A percentile compares a stretch with the other conserved stretches of the same genome.
Conservation (phyloP, 1,284 basidiomycete species). For the Moesziomyces antarcticus region DNA sequence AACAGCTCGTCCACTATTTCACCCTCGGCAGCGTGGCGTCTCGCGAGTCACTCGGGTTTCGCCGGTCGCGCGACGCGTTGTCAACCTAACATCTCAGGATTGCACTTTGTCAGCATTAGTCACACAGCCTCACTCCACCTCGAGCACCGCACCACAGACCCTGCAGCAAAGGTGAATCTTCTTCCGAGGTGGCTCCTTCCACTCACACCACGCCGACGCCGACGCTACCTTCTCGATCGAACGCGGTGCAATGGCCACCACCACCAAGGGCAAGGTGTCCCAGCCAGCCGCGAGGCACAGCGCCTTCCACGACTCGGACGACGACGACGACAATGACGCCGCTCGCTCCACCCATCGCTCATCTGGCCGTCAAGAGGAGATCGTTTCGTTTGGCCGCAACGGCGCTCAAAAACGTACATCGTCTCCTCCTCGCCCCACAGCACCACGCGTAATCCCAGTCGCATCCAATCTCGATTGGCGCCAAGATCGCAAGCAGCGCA, state of each 20-base stretch:
- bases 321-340: slow-evolving; percentile 11
- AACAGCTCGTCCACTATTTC: no score
- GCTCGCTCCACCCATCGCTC: background rate
- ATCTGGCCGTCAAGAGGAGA: slow-evolving; percentile 17
- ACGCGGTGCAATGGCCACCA: slow-evolving; percentile 3
- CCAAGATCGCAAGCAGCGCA: slow-evolving; percentile 54
- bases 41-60: no score
- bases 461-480: slow-evolving; percentile 54
- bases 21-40: no score
- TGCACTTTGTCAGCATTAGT: no score
- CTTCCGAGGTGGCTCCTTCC: background rate
- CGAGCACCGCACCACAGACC: no score
- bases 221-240: background rate
- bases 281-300: slow-evolving; percentile 7
- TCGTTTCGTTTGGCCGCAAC: slow-evolving; percentile 26
- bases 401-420: slow-evolving; percentile 17
- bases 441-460: slow-evolving; percentile 48
- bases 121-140: no score
- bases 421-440: slow-evolving; percentile 4
- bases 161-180: background rate
- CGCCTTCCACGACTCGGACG: slow-evolving; percentile 31
- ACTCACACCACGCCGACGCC: slow-evolving; percentile 4
- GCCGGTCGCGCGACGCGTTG: no score
- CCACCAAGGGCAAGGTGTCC: background rate
- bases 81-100: no score